Conservation (phyloP, 148 eudicot genomes). For the Fallopia convolvulus region DNA sequence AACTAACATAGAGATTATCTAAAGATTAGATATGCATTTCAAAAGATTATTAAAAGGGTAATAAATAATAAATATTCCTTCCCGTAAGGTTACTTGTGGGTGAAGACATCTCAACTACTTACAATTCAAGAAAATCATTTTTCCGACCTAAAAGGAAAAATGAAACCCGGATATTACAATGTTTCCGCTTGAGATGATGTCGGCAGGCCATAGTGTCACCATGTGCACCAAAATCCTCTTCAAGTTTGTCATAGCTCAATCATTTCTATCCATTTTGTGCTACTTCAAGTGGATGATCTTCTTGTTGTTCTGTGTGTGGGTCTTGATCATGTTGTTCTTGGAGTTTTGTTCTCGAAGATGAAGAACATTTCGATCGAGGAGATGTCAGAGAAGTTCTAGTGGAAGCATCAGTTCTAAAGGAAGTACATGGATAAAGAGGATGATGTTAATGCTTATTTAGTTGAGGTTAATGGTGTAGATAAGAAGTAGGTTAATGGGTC, state of each 20-base stretch:
- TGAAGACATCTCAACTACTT: too few relatives aligned
- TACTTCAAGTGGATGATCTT: conserved; percentile 74
- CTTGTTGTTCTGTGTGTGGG: conserved; percentile 88
- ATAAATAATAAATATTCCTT: too few relatives aligned
- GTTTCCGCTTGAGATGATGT: conserved; percentile 76
- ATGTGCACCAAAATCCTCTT: conserved; percentile 74
- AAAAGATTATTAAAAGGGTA: too few relatives aligned
- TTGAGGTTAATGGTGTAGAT: conserved; percentile 18
- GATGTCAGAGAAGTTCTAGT: conserved; percentile 88
- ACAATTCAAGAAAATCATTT: too few relatives aligned
- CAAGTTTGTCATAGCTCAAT: conserved; percentile 81
- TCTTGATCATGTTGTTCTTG: conserved; percentile 68
- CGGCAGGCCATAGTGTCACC: conserved; percentile 89
- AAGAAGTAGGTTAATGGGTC: not conserved
- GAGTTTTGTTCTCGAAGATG: conserved; percentile 83
- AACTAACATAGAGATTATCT: too few relatives aligned
- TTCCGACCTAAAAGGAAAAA: too few relatives aligned
- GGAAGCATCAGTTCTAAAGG: conserved; percentile 80
- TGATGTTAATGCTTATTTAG: conserved; percentile 7
- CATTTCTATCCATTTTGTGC: conserved; percentile 82
- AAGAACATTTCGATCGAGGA: conserved; percentile 92
- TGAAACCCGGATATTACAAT: too few relatives aligned
- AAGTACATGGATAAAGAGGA: conserved; percentile 47
- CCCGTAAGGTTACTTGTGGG: too few relatives aligned
- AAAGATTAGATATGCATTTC: too few relatives aligned